Base-by-base conservation (phyloP, 352 stramenopile species). In the Globisporangium emineosum region DNA sequence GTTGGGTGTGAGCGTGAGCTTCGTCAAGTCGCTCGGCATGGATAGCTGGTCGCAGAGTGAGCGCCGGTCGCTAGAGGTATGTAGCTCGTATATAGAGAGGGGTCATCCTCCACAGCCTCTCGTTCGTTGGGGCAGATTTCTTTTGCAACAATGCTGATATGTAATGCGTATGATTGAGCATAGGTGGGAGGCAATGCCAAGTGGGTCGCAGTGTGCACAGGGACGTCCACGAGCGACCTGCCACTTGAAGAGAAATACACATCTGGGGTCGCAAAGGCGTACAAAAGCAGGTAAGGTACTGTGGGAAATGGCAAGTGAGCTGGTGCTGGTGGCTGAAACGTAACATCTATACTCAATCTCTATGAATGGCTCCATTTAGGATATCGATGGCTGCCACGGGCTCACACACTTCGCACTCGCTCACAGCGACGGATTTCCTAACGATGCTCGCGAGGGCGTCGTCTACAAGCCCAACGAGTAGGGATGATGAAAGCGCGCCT, bases 21-120 rank as follows among this genome's bases (percentile, higher is more conserved):
- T 94, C 63, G 85, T 96, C 72, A 93, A 93, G 76, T 94, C 85
- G 9, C 56, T 96, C 10, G 71, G 65, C 17, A 94, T 96, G 84
- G 87, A 96, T 62, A 75, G 67, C 9, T 96, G 87, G 85, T 78
- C 80, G 9, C 21, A 57, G 8, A 71, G 25, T 5, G 83, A 95
- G 57, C 69, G 79, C 12, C 73, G 77, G 21, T 65, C 70, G 17
- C 68, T 95, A n/a, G 80, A 93, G 67, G 62, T 79, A 19, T 27
- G 54, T 8, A 25, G 42, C 12, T 30, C 19, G 45, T 7, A 17
- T 19, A 25, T 10, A 17, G 15, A 37, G 29, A 21, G 21, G 37
- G 17, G 5, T 6, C 5, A 47, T 5, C 21, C 40, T 47, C 5
- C 37, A 7, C 37, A n/a, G 17, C 15, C 37, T 5, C 15, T 45